phyloP scores from a whole-genome alignment of 2,329 filamentous ascomycete species.

The Sphaerulina vaccinii region DNA sequence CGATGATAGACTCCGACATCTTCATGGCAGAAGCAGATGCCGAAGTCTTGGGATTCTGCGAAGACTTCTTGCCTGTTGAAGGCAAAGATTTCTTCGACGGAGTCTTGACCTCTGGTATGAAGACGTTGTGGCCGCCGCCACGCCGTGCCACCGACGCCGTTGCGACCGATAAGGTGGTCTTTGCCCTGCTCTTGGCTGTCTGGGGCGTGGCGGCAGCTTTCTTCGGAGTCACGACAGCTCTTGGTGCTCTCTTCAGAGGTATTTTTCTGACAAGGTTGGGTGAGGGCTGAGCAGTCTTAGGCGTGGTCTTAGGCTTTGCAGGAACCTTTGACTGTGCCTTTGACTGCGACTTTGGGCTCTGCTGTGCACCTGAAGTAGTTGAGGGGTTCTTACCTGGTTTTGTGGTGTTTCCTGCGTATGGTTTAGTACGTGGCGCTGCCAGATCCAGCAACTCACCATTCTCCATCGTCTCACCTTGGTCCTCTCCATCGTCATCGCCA shows the following conservation, averaged over 20 bases:
- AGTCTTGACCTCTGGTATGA: not conserved
- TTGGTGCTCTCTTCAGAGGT: not conserved
- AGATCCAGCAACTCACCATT: slow-evolving; percentile 24
- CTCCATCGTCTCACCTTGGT: slow-evolving; percentile 22
- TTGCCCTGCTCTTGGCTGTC: too few relatives aligned
- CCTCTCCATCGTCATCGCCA: slow-evolving; percentile 32
- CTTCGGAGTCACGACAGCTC: not conserved
- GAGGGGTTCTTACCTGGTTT: slow-evolving; percentile 30
- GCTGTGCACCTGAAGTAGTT: slow-evolving; percentile 8
- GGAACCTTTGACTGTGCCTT: slow-evolving; percentile 6
- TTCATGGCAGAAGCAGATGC: slow-evolving; percentile 29
- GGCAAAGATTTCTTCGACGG: slow-evolving; percentile 15
- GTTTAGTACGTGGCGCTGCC: slow-evolving; percentile 30
- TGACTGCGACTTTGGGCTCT: not conserved
- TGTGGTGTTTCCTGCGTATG: slow-evolving; percentile 29
- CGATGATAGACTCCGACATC: slow-evolving; percentile 6
- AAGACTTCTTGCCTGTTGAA: slow-evolving; percentile 15
- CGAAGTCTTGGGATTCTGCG: slow-evolving; percentile 8
- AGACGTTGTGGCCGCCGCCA: slow-evolving; percentile 2
- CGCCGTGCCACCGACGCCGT: slow-evolving; percentile 6
- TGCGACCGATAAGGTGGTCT: too few relatives aligned
- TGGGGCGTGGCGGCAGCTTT: too few relatives aligned
- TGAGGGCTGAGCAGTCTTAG: slow-evolving; percentile 9
- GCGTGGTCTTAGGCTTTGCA: slow-evolving; percentile 13
- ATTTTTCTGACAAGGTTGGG: slow-evolving; percentile 11